phyloP scores from a whole-genome alignment of 2,329 filamentous ascomycete genomes.

The Macrophomina pseudophaseolina region DNA sequence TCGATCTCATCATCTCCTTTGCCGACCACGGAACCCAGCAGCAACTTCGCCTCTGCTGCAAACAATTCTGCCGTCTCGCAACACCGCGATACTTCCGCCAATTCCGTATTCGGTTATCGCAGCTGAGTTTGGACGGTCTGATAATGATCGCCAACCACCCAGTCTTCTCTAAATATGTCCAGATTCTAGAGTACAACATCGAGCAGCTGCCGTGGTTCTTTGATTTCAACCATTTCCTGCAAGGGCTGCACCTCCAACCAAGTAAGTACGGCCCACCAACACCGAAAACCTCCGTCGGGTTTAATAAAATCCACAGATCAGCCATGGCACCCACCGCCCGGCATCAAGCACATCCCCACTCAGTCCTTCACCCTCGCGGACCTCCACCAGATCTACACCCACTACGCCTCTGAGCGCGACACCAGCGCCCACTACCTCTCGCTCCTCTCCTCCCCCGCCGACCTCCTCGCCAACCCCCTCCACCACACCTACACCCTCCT shows the following conservation, averaged over 20 bases:
- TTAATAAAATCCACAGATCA: neutral
- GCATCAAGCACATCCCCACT: conserved; percentile 4
- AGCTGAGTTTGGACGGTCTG: conserved; percentile 1
- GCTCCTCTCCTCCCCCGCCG: neutral
- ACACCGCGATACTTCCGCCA: neutral
- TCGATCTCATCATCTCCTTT: conserved; percentile 12
- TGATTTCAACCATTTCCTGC: conserved; percentile 1
- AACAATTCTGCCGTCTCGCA: conserved; percentile 3
- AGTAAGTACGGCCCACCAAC: neutral
- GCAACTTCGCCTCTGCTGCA: conserved; percentile 1
- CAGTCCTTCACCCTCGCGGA: neutral
- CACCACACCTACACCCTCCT: neutral
- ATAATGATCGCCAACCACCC: neutral
- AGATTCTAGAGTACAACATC: conserved; percentile 9
- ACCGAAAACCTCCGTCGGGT: too few relatives aligned
- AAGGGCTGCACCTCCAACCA: neutral
- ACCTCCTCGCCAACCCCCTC: neutral
- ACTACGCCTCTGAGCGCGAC: conserved; percentile 8
- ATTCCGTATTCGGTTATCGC: neutral
- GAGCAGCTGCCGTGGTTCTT: conserved; percentile 17
- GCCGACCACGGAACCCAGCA: conserved; percentile 1
- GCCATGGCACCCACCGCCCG: conserved; percentile 1
- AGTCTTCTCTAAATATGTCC: neutral
- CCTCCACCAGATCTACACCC: conserved; percentile 6
- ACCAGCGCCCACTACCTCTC: neutral